phyloP scores from a whole-genome alignment of 306 rosid genomes.

The Cicer judaicum region DNA sequence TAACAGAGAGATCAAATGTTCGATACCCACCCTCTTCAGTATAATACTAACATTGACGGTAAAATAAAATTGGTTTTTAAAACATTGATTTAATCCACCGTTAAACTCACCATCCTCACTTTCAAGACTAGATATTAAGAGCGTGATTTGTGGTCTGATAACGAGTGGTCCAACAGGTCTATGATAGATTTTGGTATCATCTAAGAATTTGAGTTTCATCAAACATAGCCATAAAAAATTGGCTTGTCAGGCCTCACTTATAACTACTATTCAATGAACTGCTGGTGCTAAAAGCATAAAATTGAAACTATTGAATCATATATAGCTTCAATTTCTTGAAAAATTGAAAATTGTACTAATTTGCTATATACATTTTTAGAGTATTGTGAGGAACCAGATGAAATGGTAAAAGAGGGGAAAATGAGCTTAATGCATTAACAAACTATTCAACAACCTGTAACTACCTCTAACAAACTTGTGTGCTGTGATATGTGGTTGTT shows the following conservation, averaged over 20 bases:
- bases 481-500: conserved; percentile 3
- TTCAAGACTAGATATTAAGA: neutral
- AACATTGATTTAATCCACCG: too few relatives aligned
- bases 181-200: neutral
- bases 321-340: neutral
- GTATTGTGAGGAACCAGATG: neutral
- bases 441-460: too few relatives aligned
- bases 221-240: neutral
- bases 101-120: too few relatives aligned
- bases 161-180: neutral
- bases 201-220: neutral
- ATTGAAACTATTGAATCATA: conserved; percentile 1
- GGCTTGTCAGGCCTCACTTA: neutral
- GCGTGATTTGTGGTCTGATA: neutral
- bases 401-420: neutral
- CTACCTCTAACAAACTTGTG: neutral
- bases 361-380: too few relatives aligned
- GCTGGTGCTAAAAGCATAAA: neutral
- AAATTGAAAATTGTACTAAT: neutral
- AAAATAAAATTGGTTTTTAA: too few relatives aligned
- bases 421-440: neutral
- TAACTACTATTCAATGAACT: neutral
- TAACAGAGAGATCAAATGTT: too few relatives aligned
- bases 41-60: too few relatives aligned
- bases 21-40: too few relatives aligned